Percentiles rank a stretch among this genome's conserved stretches.
phyloP scores from a whole-genome alignment of 1,284 basidiomycete species.

The Trichosporon sp. region DNA sequence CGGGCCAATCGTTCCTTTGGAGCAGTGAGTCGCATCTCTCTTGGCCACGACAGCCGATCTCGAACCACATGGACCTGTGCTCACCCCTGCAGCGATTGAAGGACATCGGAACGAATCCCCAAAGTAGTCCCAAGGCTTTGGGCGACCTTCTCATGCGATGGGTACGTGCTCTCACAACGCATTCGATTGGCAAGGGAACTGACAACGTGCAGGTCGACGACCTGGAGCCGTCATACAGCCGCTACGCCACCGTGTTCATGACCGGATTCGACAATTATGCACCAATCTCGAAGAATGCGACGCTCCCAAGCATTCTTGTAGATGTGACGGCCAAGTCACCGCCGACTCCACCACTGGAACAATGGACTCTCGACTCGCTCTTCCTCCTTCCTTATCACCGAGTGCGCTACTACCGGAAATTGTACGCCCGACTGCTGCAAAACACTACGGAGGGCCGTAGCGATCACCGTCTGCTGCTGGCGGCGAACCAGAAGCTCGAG shows the following conservation, averaged over 20 bases:
- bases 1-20: constrained; percentile 83
- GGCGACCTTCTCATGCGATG: constrained; percentile 97
- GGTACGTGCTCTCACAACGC: constrained; percentile 63
- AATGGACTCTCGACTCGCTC: constrained; percentile 83
- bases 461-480: constrained; percentile 79
- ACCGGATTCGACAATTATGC: constrained; percentile 81
- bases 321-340: constrained; percentile 69
- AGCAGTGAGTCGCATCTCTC: constrained; percentile 61
- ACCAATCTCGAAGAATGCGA: constrained; percentile 72
- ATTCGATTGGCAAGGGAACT: neutral
- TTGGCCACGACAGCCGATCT: constrained; percentile 5
- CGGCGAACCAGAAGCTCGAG: constrained; percentile 81
- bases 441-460: constrained; percentile 84
- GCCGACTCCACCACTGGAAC: constrained; percentile 58
- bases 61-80: constrained; percentile 20
- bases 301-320: constrained; percentile 69
- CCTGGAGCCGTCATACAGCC: constrained; percentile 80
- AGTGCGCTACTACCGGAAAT: constrained; percentile 87
- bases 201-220: constrained; percentile 73
- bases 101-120: constrained; percentile 89
- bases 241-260: constrained; percentile 73
- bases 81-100: constrained; percentile 71
- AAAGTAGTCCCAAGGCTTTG: constrained; percentile 83
- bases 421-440: constrained; percentile 84
- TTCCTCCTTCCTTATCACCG: constrained; percentile 84